Conservation (phyloP, 257 asterid genomes). For the Eucommia ulmoides region DNA sequence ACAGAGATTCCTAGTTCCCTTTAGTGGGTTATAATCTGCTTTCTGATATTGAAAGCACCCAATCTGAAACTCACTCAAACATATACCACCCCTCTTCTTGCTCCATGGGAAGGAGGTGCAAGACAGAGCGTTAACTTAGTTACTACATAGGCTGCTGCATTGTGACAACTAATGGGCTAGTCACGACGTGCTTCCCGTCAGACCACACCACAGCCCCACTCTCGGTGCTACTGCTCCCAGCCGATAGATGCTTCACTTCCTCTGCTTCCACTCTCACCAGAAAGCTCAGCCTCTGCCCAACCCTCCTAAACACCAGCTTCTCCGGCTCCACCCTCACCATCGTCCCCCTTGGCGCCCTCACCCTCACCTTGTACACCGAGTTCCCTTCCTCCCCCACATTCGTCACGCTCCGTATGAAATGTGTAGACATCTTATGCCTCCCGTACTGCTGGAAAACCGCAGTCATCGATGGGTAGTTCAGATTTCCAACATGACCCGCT, state of each 20-base stretch:
- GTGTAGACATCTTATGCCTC: conserved; percentile 55
- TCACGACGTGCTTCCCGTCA: conserved; percentile 64
- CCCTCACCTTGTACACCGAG: conserved; percentile 38
- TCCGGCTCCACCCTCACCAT: conserved; percentile 64
- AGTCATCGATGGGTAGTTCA: conserved; percentile 69
- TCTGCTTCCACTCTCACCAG: conserved; percentile 51
- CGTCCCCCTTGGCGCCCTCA: conserved; percentile 35
- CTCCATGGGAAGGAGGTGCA: too few species aligned
- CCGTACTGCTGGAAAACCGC: conserved; percentile 67
- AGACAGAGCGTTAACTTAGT: too few species aligned
- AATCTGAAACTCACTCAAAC: too few species aligned
- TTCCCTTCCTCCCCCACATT: conserved; percentile 59
- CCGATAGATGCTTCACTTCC: conserved; percentile 43
- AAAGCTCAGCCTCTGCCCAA: conserved; percentile 71
- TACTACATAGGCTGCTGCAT: conserved; percentile 64
- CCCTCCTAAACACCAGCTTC: conserved; percentile 52
- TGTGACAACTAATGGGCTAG: conserved; percentile 64
- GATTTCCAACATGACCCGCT: conserved; percentile 70
- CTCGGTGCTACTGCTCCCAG: conserved; percentile 52
- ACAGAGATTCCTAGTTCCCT: too few species aligned
- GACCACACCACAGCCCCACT: conserved; percentile 77
- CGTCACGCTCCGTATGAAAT: conserved; percentile 61
- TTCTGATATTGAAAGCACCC: too few species aligned
- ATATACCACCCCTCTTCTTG: too few species aligned
- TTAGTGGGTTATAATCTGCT: too few species aligned